A percentile compares a stretch with the other conserved stretches of the same genome.
Evolutionary conservation across 768 basidiomycete species (phyloP).

Genomic region (Leccinellum albellum): DNA sequence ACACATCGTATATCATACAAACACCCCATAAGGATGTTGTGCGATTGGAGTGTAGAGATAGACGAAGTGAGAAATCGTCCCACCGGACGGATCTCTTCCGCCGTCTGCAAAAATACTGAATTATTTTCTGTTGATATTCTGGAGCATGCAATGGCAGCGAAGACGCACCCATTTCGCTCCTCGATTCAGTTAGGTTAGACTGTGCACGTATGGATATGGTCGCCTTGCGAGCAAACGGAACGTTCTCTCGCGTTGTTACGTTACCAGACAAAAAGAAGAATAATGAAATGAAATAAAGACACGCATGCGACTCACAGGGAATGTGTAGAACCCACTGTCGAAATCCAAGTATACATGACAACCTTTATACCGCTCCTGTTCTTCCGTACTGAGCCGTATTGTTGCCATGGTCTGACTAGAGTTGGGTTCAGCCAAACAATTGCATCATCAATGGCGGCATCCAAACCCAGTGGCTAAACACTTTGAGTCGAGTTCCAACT

Average conservation of each 20-base stretch:
- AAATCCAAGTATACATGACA: conserved; percentile 75
- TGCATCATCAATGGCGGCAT: not conserved
- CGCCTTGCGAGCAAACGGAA: not conserved
- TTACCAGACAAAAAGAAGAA: not conserved
- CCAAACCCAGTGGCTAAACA: conserved; percentile 81
- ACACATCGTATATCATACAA: not conserved
- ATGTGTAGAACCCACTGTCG: conserved; percentile 71
- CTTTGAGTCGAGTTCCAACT: conserved; percentile 43
- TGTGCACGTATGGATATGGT: not conserved
- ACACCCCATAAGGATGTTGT: not conserved
- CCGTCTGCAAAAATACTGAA: not conserved
- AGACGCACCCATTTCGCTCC: not conserved
- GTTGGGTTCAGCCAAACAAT: not conserved
- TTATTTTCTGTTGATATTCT: not conserved
- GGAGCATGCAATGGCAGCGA: conserved; percentile 1
- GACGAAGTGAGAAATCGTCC: not conserved
- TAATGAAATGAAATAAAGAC: not conserved
- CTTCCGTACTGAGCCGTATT: conserved; percentile 69
- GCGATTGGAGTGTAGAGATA: not conserved
- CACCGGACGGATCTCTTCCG: conserved; percentile 29
- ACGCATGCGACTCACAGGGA: conserved; percentile 55
- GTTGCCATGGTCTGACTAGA: conserved; percentile 74
- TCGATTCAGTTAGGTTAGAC: not conserved
- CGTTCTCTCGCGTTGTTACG: not conserved
- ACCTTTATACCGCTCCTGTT: conserved; percentile 56